These are phyloP conservation scores for Populus nigra DNA, from an alignment of 345 rosid species.

Conservation along the genomic window DNA sequence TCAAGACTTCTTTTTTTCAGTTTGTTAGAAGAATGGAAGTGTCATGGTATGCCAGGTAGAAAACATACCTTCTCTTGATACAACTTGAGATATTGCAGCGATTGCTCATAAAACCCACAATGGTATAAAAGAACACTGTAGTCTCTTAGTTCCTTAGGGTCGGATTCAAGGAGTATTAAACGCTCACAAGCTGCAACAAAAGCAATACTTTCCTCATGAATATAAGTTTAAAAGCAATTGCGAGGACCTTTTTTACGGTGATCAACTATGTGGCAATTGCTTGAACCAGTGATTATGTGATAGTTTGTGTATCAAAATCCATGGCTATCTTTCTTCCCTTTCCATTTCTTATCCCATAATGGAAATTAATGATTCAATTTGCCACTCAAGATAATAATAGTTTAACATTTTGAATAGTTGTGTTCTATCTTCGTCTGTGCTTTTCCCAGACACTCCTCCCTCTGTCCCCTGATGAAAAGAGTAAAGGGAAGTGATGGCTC, in stretches of 20 bases:
- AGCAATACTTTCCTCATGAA: constrained; percentile 6
- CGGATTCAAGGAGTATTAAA: constrained; percentile 46
- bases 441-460: no score
- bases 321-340: background rate
- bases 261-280: background rate
- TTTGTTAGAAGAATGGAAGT: background rate
- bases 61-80: constrained; percentile 44
- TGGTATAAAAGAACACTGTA: constrained; percentile 67
- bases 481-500: no score
- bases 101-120: constrained; percentile 52
- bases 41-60: background rate
- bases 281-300: background rate
- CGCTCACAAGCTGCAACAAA: constrained; percentile 61
- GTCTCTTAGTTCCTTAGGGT: constrained; percentile 59
- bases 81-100: constrained; percentile 44
- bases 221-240: background rate
- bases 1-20: constrained; percentile 1
- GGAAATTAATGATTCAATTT: background rate
- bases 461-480: no score
- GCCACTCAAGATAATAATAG: background rate
- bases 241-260: background rate
- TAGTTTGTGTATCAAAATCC: background rate
- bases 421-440: background rate
- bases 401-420: background rate
- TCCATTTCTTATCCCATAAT: background rate